Evolutionary conservation across 2,329 filamentous ascomycete species (phyloP).

Genomic region (Botrytis sinoallii): DNA sequence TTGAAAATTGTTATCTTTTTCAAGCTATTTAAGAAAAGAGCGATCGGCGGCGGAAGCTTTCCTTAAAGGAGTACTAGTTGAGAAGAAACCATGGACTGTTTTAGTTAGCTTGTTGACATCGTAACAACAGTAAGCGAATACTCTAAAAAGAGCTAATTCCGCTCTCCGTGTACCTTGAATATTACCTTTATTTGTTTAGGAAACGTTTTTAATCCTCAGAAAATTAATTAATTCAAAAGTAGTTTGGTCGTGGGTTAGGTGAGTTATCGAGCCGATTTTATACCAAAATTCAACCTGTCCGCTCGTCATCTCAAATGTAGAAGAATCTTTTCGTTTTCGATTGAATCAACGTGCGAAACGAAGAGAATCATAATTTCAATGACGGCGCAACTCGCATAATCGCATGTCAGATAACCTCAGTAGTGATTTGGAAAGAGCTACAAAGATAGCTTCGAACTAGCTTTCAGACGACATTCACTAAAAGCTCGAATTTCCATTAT

Average conservation of each 20-base stretch:
- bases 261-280: neutral
- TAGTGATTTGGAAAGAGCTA: neutral
- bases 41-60: neutral
- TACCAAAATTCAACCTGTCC: constrained; percentile 16
- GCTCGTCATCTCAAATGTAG: constrained; percentile 14
- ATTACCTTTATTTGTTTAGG: constrained; percentile 9
- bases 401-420: neutral
- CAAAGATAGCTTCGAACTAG: neutral
- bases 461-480: neutral
- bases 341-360: constrained; percentile 12
- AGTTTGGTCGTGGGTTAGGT: constrained; percentile 9
- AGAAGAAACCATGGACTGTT: neutral
- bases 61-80: neutral
- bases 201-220: constrained; percentile 6
- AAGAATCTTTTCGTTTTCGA: constrained; percentile 20
- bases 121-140: neutral
- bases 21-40: neutral
- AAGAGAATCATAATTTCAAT: neutral
- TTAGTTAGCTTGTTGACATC: neutral
- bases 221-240: neutral
- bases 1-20: neutral
- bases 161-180: neutral
- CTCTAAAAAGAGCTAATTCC: neutral
- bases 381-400: neutral
- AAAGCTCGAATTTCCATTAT: neutral